These are phyloP conservation scores for Penicillium cinerascens DNA, from an alignment of 495 filamentous ascomycete genomes.

Conservation along the genomic window DNA sequence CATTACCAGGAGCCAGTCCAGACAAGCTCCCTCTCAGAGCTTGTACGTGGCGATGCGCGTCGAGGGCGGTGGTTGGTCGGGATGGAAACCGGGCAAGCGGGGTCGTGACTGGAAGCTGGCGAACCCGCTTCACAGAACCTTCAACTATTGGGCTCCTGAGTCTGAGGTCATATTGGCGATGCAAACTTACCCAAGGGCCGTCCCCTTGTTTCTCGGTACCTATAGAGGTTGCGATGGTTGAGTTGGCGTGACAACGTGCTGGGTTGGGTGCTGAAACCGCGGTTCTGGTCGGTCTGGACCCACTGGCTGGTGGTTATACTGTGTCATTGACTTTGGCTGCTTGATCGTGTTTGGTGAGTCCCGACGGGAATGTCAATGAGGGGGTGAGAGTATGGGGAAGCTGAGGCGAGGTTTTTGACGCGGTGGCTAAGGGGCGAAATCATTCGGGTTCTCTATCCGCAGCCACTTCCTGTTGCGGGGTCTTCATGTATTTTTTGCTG, in stretches of 20 bases:
- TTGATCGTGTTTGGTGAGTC: background rate
- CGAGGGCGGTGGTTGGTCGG: background rate
- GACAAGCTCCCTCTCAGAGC: background rate
- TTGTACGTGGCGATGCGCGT: background rate
- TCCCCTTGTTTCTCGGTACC: background rate
- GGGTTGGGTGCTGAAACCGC: background rate
- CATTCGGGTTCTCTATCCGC: background rate
- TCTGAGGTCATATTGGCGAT: background rate
- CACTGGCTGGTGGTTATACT: background rate
- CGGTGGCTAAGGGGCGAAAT: background rate
- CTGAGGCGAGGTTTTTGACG: background rate
- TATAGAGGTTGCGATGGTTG: background rate
- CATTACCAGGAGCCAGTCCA: background rate
- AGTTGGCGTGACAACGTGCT: background rate
- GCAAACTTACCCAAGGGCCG: background rate
- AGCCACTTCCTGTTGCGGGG: background rate
- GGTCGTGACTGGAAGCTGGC: background rate
- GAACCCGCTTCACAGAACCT: constrained; percentile 9
- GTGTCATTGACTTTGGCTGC: background rate
- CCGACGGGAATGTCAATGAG: background rate
- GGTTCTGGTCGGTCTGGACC: background rate
- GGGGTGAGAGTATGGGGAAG: background rate
- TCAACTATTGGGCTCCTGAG: background rate
- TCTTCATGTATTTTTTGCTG: background rate
- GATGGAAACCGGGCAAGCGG: background rate